phyloP scores from a whole-genome alignment of 306 rosid genomes.

The Cucurbita argyrosperma region DNA sequence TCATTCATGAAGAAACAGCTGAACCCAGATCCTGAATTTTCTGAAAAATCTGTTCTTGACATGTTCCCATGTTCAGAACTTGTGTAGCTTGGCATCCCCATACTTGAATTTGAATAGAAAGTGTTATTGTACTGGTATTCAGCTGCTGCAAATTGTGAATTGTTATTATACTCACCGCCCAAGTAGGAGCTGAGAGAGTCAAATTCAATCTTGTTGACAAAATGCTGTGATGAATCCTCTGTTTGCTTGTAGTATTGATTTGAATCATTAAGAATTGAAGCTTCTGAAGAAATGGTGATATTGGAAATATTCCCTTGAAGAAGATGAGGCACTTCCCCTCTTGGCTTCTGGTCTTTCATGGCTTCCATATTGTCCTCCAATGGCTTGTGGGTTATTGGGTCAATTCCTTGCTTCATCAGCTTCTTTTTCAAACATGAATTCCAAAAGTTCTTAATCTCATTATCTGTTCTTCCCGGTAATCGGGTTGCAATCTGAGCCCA shows the following conservation, averaged over 20 bases:
- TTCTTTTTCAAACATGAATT: slow-evolving; percentile 90
- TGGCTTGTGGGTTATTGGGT: slow-evolving; percentile 81
- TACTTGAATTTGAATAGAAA: slow-evolving; percentile 24
- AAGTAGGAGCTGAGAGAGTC: neutral
- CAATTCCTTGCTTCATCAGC: slow-evolving; percentile 86
- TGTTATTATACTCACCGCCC: neutral
- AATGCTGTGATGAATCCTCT: neutral
- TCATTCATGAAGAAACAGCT: slow-evolving; percentile 43
- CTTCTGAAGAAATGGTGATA: neutral
- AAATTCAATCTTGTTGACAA: neutral
- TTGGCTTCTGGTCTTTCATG: neutral
- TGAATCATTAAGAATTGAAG: neutral
- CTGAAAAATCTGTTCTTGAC: slow-evolving; percentile 52
- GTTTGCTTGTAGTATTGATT: neutral
- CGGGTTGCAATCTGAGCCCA: slow-evolving; percentile 98
- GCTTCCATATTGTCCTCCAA: slow-evolving; percentile 15
- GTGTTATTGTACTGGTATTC: neutral
- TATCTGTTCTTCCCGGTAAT: slow-evolving; percentile 92
- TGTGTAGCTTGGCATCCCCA: slow-evolving; percentile 55
- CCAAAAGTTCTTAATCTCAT: slow-evolving; percentile 93
- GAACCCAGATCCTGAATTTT: slow-evolving; percentile 46
- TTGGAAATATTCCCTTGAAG: neutral
- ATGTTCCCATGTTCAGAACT: slow-evolving; percentile 52
- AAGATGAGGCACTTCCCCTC: neutral
- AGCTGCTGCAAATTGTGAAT: neutral